Evolutionary conservation across 2,329 filamentous ascomycete species (phyloP).

Genomic region (Phaeomoniella chlamydospora): DNA sequence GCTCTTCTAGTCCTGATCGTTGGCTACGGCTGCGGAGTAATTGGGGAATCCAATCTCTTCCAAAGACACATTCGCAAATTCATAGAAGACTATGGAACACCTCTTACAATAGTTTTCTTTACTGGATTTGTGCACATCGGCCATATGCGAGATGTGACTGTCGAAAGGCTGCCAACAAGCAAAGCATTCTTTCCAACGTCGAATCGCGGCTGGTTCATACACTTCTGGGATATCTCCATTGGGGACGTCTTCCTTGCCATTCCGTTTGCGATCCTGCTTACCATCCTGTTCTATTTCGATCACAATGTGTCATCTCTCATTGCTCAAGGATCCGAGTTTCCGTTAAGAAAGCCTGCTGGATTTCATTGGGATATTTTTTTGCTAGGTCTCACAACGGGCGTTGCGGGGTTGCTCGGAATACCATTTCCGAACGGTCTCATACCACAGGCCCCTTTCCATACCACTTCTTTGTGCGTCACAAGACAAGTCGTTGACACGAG

Average conservation of each 20-base stretch:
- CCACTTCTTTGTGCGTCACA: slow-evolving; percentile 62
- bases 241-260: slow-evolving; percentile 68
- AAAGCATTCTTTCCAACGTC: slow-evolving; percentile 66
- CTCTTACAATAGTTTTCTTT: slow-evolving; percentile 72
- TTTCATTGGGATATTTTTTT: slow-evolving; percentile 67
- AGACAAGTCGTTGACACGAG: slow-evolving; percentile 36
- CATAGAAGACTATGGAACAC: slow-evolving; percentile 79
- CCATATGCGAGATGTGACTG: slow-evolving; percentile 55
- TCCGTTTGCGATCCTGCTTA: slow-evolving; percentile 73
- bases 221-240: slow-evolving; percentile 64
- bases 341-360: slow-evolving; percentile 63
- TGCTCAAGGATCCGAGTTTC: slow-evolving; percentile 70
- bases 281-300: slow-evolving; percentile 79
- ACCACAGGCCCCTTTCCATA: slow-evolving; percentile 73
- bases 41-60: slow-evolving; percentile 60
- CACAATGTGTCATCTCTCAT: slow-evolving; percentile 79
- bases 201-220: slow-evolving; percentile 60
- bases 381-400: slow-evolving; percentile 60
- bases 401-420: slow-evolving; percentile 61
- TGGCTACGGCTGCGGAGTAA: slow-evolving; percentile 57
- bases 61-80: slow-evolving; percentile 64
- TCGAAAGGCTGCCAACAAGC: slow-evolving; percentile 61
- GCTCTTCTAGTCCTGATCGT: slow-evolving; percentile 64
- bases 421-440: slow-evolving; percentile 76
- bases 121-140: slow-evolving; percentile 80